Evolutionary conservation across 805 yeast species (phyloP).

Genomic region (Ogataea allantospora): DNA sequence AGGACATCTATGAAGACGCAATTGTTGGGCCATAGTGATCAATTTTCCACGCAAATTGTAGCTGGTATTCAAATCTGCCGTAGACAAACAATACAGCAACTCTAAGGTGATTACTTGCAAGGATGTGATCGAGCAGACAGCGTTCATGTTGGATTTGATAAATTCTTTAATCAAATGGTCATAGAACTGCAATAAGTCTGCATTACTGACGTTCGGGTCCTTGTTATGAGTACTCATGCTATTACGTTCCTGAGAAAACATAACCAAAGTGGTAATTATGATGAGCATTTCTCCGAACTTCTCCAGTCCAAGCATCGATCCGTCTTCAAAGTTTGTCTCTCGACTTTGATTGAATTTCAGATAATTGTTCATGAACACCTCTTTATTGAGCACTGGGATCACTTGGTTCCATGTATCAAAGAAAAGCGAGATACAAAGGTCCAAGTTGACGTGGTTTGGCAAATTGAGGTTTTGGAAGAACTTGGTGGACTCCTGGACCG

Average conservation of each 20-base stretch:
- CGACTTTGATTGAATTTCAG: constrained; percentile 43
- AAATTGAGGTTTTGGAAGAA: constrained; percentile 45
- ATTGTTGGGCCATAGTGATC: constrained; percentile 80
- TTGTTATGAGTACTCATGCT: constrained; percentile 16
- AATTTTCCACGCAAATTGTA: constrained; percentile 75
- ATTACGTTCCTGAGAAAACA: constrained; percentile 39
- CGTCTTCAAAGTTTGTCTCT: constrained; percentile 43
- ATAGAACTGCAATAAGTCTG: constrained; percentile 46
- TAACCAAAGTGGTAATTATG: constrained; percentile 50
- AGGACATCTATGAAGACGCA: constrained; percentile 83
- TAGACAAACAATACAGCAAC: constrained; percentile 65
- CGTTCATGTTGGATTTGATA: constrained; percentile 57
- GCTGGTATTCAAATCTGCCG: constrained; percentile 70
- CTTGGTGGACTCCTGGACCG: constrained; percentile 41
- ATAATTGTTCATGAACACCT: constrained; percentile 64
- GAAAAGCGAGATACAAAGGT: constrained; percentile 62
- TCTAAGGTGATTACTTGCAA: constrained; percentile 69
- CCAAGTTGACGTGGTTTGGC: constrained; percentile 59
- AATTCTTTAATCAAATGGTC: constrained; percentile 63
- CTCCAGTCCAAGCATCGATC: constrained; percentile 44
- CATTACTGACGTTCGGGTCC: constrained; percentile 21
- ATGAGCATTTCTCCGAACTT: constrained; percentile 55
- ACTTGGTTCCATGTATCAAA: constrained; percentile 77
- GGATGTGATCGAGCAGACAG: constrained; percentile 62
- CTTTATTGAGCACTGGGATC: constrained; percentile 68